A percentile compares a stretch with the other conserved stretches of the same genome.
Evolutionary conservation across 371 early-diverging fungal genomes (phyloP).

Genomic region (Scutellospora calospora): DNA sequence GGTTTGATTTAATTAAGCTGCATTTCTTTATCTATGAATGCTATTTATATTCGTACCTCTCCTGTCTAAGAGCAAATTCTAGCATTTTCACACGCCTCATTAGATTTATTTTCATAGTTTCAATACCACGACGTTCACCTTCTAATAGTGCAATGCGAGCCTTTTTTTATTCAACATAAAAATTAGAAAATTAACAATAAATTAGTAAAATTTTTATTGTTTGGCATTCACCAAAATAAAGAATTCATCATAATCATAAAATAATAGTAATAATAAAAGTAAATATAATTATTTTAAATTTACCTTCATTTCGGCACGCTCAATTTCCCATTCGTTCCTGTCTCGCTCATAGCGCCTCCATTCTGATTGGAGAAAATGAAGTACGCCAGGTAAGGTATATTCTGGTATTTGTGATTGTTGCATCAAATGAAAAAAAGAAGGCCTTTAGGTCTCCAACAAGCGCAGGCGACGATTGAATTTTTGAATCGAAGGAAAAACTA

Average conservation of each 20-base stretch:
- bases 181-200: too few relatives aligned
- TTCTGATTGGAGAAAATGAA: constrained; percentile 86
- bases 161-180: constrained; percentile 49
- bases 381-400: constrained; percentile 83
- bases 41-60: constrained; percentile 61
- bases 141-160: constrained; percentile 82
- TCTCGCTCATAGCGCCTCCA: constrained; percentile 90
- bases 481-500: too few relatives aligned
- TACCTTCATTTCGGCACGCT: constrained; percentile 84
- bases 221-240: not conserved
- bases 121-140: constrained; percentile 84
- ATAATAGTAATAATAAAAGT: not conserved
- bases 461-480: too few relatives aligned
- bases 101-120: constrained; percentile 80
- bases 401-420: constrained; percentile 51
- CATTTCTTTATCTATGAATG: not conserved
- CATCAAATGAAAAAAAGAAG: too few relatives aligned
- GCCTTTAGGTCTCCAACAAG: too few relatives aligned
- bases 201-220: not conserved
- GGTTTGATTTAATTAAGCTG: not conserved
- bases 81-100: constrained; percentile 88
- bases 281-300: not conserved
- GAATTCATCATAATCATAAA: not conserved
- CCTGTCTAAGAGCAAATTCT: constrained; percentile 82
- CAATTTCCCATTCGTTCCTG: constrained; percentile 90